A percentile compares a stretch with the other conserved stretches of the same genome.
phyloP scores from a whole-genome alignment of 2,329 filamentous ascomycete species.

The Fusarium robinianum region DNA sequence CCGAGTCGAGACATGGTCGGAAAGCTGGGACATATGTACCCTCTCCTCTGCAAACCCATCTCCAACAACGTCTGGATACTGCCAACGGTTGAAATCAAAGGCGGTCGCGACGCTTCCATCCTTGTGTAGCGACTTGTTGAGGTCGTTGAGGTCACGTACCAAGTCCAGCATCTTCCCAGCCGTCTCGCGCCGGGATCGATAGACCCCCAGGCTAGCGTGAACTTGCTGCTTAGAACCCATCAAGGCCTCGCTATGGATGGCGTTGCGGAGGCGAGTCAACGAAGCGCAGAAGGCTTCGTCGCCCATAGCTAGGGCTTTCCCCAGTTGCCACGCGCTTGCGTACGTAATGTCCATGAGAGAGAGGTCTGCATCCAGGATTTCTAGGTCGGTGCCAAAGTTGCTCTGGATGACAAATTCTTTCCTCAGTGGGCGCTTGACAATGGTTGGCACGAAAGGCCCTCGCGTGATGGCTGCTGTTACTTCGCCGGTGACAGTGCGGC shows the following conservation, averaged over 20 bases:
- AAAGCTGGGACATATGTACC: no score
- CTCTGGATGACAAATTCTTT: constrained; percentile 25
- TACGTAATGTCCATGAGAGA: constrained; percentile 50
- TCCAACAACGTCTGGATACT: no score
- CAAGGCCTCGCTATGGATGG: background rate
- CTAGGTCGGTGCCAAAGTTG: constrained; percentile 40
- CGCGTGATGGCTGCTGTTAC: constrained; percentile 42
- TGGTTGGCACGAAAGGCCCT: constrained; percentile 39
- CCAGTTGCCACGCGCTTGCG: constrained; percentile 47
- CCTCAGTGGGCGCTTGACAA: constrained; percentile 7
- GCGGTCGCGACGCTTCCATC: background rate
- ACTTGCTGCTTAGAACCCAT: background rate
- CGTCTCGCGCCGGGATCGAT: no score
- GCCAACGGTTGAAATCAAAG: no score
- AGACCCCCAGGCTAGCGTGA: no score
- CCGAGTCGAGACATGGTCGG: no score
- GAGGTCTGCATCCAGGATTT: constrained; percentile 44
- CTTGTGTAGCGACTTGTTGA: background rate
- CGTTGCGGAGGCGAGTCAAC: constrained; percentile 15
- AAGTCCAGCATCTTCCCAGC: no score
- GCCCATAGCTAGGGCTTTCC: constrained; percentile 44
- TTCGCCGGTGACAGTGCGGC: constrained; percentile 47
- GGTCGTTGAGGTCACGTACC: background rate
- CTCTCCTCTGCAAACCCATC: no score
- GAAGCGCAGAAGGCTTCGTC: constrained; percentile 40